Conservation (phyloP, 352 stramenopile species). For the Vaucheria bursata region DNA sequence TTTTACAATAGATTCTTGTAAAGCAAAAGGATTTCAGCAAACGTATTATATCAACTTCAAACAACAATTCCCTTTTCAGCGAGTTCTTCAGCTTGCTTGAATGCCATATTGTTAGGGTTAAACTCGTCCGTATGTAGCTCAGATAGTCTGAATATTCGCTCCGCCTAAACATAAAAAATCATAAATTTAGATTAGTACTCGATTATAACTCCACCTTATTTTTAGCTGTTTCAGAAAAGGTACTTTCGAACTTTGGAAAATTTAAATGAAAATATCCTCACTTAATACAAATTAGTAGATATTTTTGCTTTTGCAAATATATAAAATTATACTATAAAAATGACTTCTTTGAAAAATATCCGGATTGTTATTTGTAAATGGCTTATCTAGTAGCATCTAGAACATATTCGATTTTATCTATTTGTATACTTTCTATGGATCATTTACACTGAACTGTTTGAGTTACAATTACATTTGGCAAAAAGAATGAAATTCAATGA, state of each 20-base stretch:
- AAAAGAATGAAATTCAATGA: not conserved
- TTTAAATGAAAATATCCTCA: not conserved
- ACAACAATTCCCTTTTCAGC: not conserved
- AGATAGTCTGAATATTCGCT: not conserved
- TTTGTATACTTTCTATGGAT: too few relatives aligned
- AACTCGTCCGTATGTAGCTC: conserved; percentile 1
- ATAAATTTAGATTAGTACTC: not conserved
- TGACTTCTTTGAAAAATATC: not conserved
- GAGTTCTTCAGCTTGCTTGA: conserved; percentile 3
- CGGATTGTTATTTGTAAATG: not conserved
- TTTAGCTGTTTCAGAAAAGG: not conserved
- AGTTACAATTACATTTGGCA: not conserved
- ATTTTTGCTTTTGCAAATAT: not conserved
- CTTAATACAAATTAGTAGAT: not conserved
- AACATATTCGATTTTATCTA: too few relatives aligned
- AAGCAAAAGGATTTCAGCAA: too few relatives aligned
- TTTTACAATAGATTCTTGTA: too few relatives aligned
- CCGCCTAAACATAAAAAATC: not conserved
- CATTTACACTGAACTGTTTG: too few relatives aligned
- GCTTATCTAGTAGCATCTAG: not conserved
- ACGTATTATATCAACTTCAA: too few relatives aligned
- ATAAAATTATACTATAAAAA: not conserved
- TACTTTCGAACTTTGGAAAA: not conserved
- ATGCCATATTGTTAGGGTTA: conserved; percentile 6
- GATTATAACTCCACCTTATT: not conserved